These are phyloP conservation scores for Mycena epipterygia DNA, from an alignment of 768 basidiomycete species.

Conservation along the genomic window DNA sequence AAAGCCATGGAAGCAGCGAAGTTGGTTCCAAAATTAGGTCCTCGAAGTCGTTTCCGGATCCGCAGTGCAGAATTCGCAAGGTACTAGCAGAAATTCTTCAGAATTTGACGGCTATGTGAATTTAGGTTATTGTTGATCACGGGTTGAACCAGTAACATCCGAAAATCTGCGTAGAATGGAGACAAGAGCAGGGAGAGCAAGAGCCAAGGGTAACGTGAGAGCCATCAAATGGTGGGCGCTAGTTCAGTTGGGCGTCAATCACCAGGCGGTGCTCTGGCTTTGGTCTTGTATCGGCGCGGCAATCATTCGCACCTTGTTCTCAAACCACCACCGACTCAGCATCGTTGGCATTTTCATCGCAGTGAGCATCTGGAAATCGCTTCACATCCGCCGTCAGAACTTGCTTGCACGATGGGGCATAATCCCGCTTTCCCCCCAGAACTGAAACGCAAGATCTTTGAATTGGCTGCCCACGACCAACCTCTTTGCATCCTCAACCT, in stretches of 20 bases:
- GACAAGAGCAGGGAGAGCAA: background rate
- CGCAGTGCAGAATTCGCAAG: background rate
- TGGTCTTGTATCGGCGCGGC: slow-evolving; percentile 2
- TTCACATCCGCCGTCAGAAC: slow-evolving; percentile 2
- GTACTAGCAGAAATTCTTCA: background rate
- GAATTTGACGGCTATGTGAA: slow-evolving; percentile 6
- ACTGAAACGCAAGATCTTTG: slow-evolving; percentile 9
- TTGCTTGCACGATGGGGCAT: background rate
- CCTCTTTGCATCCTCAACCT: background rate
- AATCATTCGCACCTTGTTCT: slow-evolving; percentile 1
- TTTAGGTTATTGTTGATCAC: background rate
- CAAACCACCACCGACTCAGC: background rate
- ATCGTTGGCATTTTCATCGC: background rate
- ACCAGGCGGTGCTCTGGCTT: slow-evolving; percentile 1
- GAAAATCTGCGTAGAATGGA: slow-evolving; percentile 5
- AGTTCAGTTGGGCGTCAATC: slow-evolving; percentile 1
- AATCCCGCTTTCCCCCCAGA: background rate
- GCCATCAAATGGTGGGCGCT: background rate
- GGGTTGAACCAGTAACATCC: background rate
- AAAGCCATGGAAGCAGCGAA: slow-evolving; percentile 9
- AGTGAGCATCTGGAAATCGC: slow-evolving; percentile 1
- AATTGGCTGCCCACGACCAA: slow-evolving; percentile 3
- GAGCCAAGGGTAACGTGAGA: background rate
- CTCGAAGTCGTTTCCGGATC: background rate
- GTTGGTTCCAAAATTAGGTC: background rate